Evolutionary conservation across 345 rosid species (phyloP).

Genomic region (Eucalyptus cloeziana): DNA sequence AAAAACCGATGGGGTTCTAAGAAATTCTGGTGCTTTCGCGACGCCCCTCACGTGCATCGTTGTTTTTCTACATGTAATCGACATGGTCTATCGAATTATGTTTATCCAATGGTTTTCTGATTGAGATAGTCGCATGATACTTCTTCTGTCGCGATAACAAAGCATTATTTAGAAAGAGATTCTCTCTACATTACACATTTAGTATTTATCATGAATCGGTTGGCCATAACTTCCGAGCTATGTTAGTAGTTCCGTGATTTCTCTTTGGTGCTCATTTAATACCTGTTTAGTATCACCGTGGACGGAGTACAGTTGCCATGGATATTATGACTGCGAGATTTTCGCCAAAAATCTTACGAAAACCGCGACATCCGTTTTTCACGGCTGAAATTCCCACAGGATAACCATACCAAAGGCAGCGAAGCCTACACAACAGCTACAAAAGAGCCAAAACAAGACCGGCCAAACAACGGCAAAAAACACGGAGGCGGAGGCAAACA

Average conservation of each 20-base stretch:
- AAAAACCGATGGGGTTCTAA: not conserved
- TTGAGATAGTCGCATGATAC: not conserved
- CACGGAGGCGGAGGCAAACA: too few species aligned
- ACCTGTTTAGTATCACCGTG: not conserved
- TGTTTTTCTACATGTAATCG: not conserved
- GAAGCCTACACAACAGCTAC: too few species aligned
- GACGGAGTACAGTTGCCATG: not conserved
- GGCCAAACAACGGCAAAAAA: too few species aligned
- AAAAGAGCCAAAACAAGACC: too few species aligned
- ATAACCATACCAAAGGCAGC: not conserved
- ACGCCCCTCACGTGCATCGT: not conserved
- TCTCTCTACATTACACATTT: not conserved
- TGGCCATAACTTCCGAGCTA: rapidly evolving
- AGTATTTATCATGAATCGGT: not conserved
- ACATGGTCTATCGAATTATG: not conserved
- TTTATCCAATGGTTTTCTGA: not conserved
- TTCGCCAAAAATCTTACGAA: not conserved
- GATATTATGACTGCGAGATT: rapidly evolving
- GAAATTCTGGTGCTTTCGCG: not conserved
- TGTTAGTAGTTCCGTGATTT: not conserved
- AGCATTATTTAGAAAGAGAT: too few species aligned
- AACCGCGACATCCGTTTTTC: too few species aligned
- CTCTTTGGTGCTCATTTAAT: not conserved
- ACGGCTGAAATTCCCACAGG: not conserved
- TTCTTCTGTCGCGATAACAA: too few species aligned